These are phyloP conservation scores for Rhynchospora tenuis DNA, from an alignment of 176 grass and related monocot species.

Conservation along the genomic window DNA sequence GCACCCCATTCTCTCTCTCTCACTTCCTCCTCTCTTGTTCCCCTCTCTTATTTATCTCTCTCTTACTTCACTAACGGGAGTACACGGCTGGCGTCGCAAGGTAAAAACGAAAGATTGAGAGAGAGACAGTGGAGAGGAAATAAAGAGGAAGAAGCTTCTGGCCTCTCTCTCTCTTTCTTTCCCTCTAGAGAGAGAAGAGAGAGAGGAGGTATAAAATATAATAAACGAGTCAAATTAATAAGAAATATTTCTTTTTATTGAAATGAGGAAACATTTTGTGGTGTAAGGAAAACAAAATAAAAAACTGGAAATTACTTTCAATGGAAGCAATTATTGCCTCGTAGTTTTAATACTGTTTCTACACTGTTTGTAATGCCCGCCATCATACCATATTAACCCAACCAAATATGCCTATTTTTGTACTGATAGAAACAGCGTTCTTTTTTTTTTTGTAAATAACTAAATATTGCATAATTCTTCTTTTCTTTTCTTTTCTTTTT, in stretches of 20 bases:
- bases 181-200: neutral
- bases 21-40: neutral
- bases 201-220: neutral
- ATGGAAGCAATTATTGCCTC: neutral
- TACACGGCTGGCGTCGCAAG: neutral
- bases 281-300: neutral
- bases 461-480: too few relatives aligned
- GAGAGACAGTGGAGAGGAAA: neutral
- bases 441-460: neutral
- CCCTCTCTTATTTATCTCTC: neutral
- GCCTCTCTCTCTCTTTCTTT: neutral
- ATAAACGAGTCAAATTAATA: neutral
- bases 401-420: neutral
- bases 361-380: neutral
- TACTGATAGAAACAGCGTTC: neutral
- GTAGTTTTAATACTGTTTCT: conserved; percentile 6
- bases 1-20: conserved; percentile 40
- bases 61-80: conserved; percentile 1
- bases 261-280: neutral
- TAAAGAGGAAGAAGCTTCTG: conserved; percentile 13
- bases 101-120: neutral
- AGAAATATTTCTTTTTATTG: neutral
- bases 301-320: neutral
- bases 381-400: neutral
- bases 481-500: too few relatives aligned